Conservation (phyloP, 192 early-diverging fungal genomes). For the Linnemannia schmuckeri region DNA sequence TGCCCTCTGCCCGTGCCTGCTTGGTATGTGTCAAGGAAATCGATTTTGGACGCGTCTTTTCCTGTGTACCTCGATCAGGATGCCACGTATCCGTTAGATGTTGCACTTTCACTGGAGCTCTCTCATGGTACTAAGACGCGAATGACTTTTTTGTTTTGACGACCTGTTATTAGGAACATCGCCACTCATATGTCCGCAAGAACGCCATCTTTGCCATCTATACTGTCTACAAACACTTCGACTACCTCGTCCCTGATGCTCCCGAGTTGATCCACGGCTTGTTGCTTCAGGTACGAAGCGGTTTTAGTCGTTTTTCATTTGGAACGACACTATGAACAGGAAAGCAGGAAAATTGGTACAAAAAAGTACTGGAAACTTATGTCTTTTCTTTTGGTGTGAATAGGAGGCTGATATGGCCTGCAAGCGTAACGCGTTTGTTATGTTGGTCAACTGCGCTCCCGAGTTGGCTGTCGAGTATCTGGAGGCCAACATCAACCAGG, state of each 20-base stretch:
- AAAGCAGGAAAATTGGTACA: not conserved
- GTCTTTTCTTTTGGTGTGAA: constrained; percentile 1
- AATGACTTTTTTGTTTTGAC: not conserved
- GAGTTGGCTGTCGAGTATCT: constrained; percentile 89
- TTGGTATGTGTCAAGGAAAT: constrained; percentile 64
- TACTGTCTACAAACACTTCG: constrained; percentile 89
- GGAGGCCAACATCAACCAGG: constrained; percentile 76
- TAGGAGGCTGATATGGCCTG: constrained; percentile 94
- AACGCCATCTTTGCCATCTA: constrained; percentile 96
- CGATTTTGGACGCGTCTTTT: not conserved
- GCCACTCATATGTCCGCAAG: constrained; percentile 98
- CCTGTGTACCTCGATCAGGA: not conserved
- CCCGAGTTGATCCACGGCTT: constrained; percentile 88
- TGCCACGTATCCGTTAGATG: not conserved
- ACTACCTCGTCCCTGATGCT: constrained; percentile 95
- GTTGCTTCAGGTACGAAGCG: constrained; percentile 63
- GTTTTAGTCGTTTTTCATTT: not conserved
- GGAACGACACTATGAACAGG: too few species aligned
- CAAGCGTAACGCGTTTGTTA: constrained; percentile 95
- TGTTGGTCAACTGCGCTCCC: constrained; percentile 86
- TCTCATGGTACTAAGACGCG: constrained; percentile 1
- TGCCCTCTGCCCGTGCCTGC: constrained; percentile 90
- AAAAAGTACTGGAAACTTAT: not conserved
- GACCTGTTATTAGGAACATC: constrained; percentile 78
- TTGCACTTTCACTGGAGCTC: not conserved